phyloP scores from a whole-genome alignment of 495 filamentous ascomycete genomes.

The Penicillium fimorum region DNA sequence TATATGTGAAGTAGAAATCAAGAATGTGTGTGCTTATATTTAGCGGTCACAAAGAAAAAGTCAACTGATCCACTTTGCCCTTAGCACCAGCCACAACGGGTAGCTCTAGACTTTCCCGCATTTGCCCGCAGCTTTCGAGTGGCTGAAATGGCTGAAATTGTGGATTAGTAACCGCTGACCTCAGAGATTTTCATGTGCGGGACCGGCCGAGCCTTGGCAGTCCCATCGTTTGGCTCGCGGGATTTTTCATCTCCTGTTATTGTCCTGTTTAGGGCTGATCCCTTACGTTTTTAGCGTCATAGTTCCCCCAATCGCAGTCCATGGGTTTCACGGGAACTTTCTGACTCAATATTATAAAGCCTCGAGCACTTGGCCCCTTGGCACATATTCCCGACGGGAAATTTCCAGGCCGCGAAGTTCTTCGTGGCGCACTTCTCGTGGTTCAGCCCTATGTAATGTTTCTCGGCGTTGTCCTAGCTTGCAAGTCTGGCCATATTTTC shows the following conservation, averaged over 20 bases:
- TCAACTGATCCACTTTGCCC: background rate
- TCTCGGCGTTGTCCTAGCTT: background rate
- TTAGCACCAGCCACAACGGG: background rate
- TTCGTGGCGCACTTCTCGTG: background rate
- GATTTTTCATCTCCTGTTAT: background rate
- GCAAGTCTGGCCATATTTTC: background rate
- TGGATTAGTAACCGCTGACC: conserved; percentile 1
- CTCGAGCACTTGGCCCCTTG: conserved; percentile 4
- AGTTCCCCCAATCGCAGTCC: background rate
- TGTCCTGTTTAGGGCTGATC: conserved; percentile 3
- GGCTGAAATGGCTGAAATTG: conserved; percentile 4
- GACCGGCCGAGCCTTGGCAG: conserved; percentile 6
- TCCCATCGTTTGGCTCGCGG: background rate
- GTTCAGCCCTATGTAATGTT: conserved; percentile 7
- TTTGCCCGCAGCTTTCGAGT: background rate
- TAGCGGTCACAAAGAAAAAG: conserved; percentile 6
- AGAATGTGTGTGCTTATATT: conserved; percentile 11
- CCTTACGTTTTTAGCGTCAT: background rate
- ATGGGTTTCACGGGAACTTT: background rate
- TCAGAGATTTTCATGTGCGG: conserved; percentile 1
- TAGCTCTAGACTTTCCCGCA: background rate
- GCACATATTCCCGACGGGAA: conserved; percentile 2
- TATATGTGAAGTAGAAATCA: conserved; percentile 9
- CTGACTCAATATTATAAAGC: background rate
- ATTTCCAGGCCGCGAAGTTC: background rate